phyloP scores from a whole-genome alignment of 345 rosid species.

The Diplotaxis tenuifolia region DNA sequence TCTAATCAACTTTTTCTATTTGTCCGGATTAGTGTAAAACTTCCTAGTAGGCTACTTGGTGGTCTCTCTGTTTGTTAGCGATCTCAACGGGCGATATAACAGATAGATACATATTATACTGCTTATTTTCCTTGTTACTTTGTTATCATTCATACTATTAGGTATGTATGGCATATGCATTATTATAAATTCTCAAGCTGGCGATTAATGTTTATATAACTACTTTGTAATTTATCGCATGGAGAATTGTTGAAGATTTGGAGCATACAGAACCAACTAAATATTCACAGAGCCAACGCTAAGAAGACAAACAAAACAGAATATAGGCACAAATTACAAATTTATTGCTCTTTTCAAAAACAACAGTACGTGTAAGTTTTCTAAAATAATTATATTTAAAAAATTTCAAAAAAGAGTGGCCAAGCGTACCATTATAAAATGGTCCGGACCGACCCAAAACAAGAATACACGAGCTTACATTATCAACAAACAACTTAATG shows the following conservation, averaged over 20 bases:
- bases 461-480: slow-evolving; percentile 20
- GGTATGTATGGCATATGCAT: background rate
- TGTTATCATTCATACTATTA: background rate
- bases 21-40: slow-evolving; percentile 30
- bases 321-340: slow-evolving; percentile 6
- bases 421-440: slow-evolving; percentile 29
- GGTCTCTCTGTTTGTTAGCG: background rate
- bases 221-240: too few relatives aligned
- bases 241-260: slow-evolving; percentile 1
- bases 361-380: slow-evolving; percentile 28
- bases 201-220: background rate
- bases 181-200: background rate
- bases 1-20: slow-evolving; percentile 21
- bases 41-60: slow-evolving; percentile 24
- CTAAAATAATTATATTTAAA: background rate
- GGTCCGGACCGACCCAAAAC: slow-evolving; percentile 26
- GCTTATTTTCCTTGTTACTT: background rate
- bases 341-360: slow-evolving; percentile 5
- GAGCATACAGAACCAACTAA: background rate
- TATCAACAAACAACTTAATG: slow-evolving; percentile 39
- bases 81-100: background rate
- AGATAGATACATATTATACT: background rate
- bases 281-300: background rate
- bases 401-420: background rate
- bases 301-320: slow-evolving; percentile 19